phyloP scores from a whole-genome alignment of 2,329 filamentous ascomycete species.

The Fusarium sp. region DNA sequence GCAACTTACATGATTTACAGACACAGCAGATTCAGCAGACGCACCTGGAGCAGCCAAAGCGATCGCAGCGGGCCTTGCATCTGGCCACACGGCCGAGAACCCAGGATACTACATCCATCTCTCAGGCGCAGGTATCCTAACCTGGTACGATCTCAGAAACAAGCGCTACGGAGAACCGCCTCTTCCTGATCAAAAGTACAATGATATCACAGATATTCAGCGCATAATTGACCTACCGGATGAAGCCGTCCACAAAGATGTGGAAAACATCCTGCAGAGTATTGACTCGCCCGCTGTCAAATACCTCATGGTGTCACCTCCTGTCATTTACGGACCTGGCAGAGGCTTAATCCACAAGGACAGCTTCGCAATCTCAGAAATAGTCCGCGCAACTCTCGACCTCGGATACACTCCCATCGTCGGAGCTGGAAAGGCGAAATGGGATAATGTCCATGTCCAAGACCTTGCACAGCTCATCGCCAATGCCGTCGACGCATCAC shows the following conservation, averaged over 20 bases:
- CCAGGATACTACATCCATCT: slow-evolving; percentile 64
- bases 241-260: slow-evolving; percentile 69
- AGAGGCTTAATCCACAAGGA: slow-evolving; percentile 61
- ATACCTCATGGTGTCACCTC: slow-evolving; percentile 61
- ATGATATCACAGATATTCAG: slow-evolving; percentile 69
- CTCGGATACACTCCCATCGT: slow-evolving; percentile 59
- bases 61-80: slow-evolving; percentile 59
- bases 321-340: slow-evolving; percentile 64
- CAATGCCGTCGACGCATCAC: slow-evolving; percentile 60
- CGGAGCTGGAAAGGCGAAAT: slow-evolving; percentile 58
- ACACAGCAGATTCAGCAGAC: slow-evolving; percentile 63
- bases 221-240: slow-evolving; percentile 68
- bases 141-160: slow-evolving; percentile 57
- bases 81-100: slow-evolving; percentile 56
- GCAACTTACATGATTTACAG: slow-evolving; percentile 43
- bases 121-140: slow-evolving; percentile 62
- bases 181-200: slow-evolving; percentile 60
- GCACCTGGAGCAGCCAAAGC: slow-evolving; percentile 55
- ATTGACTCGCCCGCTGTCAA: slow-evolving; percentile 54
- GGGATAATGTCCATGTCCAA: slow-evolving; percentile 65
- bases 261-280: slow-evolving; percentile 74
- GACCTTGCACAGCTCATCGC: slow-evolving; percentile 60
- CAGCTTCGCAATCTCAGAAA: slow-evolving; percentile 61
- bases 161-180: slow-evolving; percentile 59
- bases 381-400: slow-evolving; percentile 56